phyloP scores from a whole-genome alignment of 805 yeast genomes.

The Yamadazyma ubonensis region DNA sequence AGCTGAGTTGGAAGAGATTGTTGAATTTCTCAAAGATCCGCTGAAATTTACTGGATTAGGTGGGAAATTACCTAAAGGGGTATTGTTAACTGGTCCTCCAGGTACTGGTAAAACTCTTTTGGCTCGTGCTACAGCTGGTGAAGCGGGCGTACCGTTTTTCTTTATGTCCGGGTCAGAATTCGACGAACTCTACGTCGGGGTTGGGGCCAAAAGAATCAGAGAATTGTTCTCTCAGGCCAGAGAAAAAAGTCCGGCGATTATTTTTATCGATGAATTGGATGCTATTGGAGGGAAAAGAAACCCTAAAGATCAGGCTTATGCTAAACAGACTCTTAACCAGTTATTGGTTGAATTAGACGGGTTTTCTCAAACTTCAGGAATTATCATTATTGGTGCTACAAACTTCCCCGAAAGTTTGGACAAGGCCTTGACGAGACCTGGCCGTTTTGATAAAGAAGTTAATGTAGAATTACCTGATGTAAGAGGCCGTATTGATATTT shows the following conservation, averaged over 20 bases:
- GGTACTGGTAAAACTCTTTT: slow-evolving; percentile 97
- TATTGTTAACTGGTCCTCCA: slow-evolving; percentile 94
- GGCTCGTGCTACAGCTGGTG: slow-evolving; percentile 98
- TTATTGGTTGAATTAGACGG: slow-evolving; percentile 95
- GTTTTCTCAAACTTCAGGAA: slow-evolving; percentile 86
- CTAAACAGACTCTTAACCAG: slow-evolving; percentile 95
- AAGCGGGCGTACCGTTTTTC: slow-evolving; percentile 97
- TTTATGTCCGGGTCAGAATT: slow-evolving; percentile 98
- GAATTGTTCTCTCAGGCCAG: slow-evolving; percentile 92
- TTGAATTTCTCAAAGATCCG: slow-evolving; percentile 96
- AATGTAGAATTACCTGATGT: slow-evolving; percentile 96
- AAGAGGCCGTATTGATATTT: slow-evolving; percentile 91
- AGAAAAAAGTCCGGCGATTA: slow-evolving; percentile 93
- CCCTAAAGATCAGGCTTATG: slow-evolving; percentile 97
- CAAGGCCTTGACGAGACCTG: slow-evolving; percentile 97
- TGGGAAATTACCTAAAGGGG: slow-evolving; percentile 97
- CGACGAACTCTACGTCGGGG: slow-evolving; percentile 97
- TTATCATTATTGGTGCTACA: slow-evolving; percentile 96
- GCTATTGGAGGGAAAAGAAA: slow-evolving; percentile 98
- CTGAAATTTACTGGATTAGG: slow-evolving; percentile 94
- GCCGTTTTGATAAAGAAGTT: slow-evolving; percentile 94
- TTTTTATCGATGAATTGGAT: slow-evolving; percentile 96
- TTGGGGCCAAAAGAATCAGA: slow-evolving; percentile 96
- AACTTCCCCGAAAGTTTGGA: slow-evolving; percentile 97
- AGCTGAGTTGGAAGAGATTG: slow-evolving; percentile 95